phyloP scores from a whole-genome alignment of 2,329 filamentous ascomycete species.

The Chaetomium sp. region DNA sequence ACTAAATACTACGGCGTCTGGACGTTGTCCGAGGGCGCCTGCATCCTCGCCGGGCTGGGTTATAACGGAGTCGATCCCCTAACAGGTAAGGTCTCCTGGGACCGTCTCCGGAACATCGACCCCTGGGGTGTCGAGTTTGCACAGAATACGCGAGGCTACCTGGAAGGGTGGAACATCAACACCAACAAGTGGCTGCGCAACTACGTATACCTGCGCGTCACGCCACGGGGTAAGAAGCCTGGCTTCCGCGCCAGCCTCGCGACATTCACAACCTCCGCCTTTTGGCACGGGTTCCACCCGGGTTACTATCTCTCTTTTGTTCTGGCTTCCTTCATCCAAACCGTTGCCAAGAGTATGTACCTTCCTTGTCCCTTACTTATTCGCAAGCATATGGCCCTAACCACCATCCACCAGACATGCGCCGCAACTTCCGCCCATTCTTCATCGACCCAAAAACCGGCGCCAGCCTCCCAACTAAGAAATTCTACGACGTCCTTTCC shows the following conservation, averaged over 20 bases:
- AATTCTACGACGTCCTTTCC: slow-evolving; percentile 66
- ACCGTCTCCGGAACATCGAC: slow-evolving; percentile 83
- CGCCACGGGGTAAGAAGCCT: slow-evolving; percentile 89
- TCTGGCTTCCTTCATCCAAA: slow-evolving; percentile 85
- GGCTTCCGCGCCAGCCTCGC: slow-evolving; percentile 91
- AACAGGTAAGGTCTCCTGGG: slow-evolving; percentile 82
- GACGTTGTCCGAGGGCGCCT: slow-evolving; percentile 87
- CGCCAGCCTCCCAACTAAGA: slow-evolving; percentile 63
- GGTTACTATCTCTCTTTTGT: slow-evolving; percentile 93
- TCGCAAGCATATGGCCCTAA: not conserved
- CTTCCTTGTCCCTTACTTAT: not conserved
- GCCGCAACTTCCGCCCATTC: slow-evolving; percentile 83
- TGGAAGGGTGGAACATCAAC: slow-evolving; percentile 97
- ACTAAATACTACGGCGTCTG: slow-evolving; percentile 97
- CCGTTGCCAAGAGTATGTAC: slow-evolving; percentile 81
- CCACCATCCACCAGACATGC: slow-evolving; percentile 57
- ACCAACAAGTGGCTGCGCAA: slow-evolving; percentile 96
- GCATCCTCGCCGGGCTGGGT: slow-evolving; percentile 86
- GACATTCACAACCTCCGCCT: slow-evolving; percentile 87
- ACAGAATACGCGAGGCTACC: slow-evolving; percentile 86
- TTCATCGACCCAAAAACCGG: slow-evolving; percentile 76
- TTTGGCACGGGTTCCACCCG: slow-evolving; percentile 98
- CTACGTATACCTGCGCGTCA: slow-evolving; percentile 92
- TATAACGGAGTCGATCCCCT: slow-evolving; percentile 87
- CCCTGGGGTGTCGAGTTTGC: slow-evolving; percentile 80